Conservation (phyloP, 805 yeast genomes). For the Starmerella vaccinii region DNA sequence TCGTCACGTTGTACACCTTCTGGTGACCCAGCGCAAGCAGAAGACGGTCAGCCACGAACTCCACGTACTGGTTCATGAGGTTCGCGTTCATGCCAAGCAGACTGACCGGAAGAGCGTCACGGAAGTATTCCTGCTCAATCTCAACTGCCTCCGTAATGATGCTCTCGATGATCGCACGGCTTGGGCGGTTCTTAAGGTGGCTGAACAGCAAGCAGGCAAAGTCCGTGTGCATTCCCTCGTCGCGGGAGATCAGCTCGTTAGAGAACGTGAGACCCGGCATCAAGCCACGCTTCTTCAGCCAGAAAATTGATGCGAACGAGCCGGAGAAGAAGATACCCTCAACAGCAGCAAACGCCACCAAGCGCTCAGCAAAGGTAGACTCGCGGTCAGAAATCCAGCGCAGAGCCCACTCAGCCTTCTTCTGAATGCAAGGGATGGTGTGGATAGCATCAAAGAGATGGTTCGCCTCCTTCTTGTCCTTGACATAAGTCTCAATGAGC, state of each 20-base stretch:
- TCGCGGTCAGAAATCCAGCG: constrained; percentile 89
- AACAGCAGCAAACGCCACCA: constrained; percentile 96
- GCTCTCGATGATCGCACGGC: constrained; percentile 62
- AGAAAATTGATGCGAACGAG: constrained; percentile 94
- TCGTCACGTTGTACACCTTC: constrained; percentile 74
- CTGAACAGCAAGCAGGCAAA: constrained; percentile 93
- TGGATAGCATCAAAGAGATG: constrained; percentile 91
- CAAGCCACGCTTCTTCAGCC: constrained; percentile 97
- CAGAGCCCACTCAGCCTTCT: constrained; percentile 98
- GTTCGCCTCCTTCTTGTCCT: constrained; percentile 88
- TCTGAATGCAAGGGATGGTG: constrained; percentile 89
- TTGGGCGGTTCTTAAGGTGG: constrained; percentile 84
- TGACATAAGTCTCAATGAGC: constrained; percentile 87
- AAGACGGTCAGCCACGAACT: constrained; percentile 93
- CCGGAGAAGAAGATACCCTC: constrained; percentile 99
- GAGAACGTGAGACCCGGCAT: constrained; percentile 99
- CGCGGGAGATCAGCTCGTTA: constrained; percentile 94
- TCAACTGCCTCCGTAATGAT: constrained; percentile 91
- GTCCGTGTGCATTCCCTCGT: constrained; percentile 97
- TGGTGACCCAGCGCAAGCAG: constrained; percentile 83
- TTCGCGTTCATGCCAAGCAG: constrained; percentile 89
- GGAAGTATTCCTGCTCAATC: constrained; percentile 88
- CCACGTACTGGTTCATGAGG: constrained; percentile 96
- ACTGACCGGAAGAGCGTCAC: constrained; percentile 89
- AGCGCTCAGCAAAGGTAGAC: constrained; percentile 87